Base-by-base conservation (phyloP, 176 grass and related monocot species). In the Carex cristatella region DNA sequence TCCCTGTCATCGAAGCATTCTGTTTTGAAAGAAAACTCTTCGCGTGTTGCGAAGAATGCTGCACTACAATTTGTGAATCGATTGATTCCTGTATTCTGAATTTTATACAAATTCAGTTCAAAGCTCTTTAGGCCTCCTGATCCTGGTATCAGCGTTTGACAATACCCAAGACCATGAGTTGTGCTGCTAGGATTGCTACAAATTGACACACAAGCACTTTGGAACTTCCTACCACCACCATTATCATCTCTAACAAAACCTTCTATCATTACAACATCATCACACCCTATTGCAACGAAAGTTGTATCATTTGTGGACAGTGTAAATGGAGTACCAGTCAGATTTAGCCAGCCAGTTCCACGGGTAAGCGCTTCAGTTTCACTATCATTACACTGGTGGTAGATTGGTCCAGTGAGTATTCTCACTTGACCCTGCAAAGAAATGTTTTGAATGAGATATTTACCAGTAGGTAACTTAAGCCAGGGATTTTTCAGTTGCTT, bases 291-390 rank as follows among this genome's bases (percentile, higher is more conserved):
- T 6, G 19, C 80, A 0, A 75, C 79, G 3, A 88, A 84, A 44
- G 11, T 86, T 33, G 87, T 91, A 44, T 42, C 31, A 66, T 81
- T 9, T 18, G 81, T 51, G 1, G 89, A 91, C 32, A 91, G 83
- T 5, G 84, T 84, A 67, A 83, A 91, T 15, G 64, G 73, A 58
- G 87, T 88, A 4, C 63, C 87, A n/a, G 19, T n/a, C 35, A 91
- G 81, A 79, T 38, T 65, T 12, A 91, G 51, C 79, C 79, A 81
- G 59, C 79, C 79, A 0, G 1, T 33, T 57, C 49, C 28, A 57
- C 0, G 73, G 27, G 12, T 56, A 57, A 7, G 49, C 12, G 3
- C 56, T 32, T 16, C 8, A 56, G 12, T 78, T 56, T 23, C 5
- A 23, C 23, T 49, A 44, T 65, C 10, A 81, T 51, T 5, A 51